phyloP scores from a whole-genome alignment of 2,329 filamentous ascomycete genomes.

The Aspergillus uvarum region DNA sequence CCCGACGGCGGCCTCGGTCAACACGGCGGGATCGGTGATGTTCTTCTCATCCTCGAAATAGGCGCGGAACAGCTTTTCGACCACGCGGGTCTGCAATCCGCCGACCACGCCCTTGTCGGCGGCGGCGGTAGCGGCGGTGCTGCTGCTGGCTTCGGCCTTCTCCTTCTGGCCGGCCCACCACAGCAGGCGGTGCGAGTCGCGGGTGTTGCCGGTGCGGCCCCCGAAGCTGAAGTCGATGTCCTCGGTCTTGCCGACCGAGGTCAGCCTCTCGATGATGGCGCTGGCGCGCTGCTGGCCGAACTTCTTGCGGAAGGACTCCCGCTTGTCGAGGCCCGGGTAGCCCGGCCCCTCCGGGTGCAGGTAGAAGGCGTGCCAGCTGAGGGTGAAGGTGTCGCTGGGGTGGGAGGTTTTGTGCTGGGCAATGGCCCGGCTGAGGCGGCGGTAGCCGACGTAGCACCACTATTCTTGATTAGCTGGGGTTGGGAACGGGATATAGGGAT shows the following conservation, averaged over 20 bases:
- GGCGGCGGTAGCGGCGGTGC: not conserved
- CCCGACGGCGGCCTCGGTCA: slow-evolving; percentile 54
- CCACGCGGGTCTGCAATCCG: slow-evolving; percentile 59
- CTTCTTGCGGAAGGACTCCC: slow-evolving; percentile 59
- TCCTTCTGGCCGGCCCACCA: slow-evolving; percentile 63
- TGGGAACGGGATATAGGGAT: no score
- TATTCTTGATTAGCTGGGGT: slow-evolving; percentile 19
- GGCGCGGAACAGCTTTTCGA: slow-evolving; percentile 62
- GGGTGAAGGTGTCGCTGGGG: slow-evolving; percentile 68
- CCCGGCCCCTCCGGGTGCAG: slow-evolving; percentile 66
- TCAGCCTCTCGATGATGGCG: slow-evolving; percentile 59
- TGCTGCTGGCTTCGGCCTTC: slow-evolving; percentile 7
- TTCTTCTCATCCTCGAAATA: slow-evolving; percentile 67
- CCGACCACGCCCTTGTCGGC: slow-evolving; percentile 35
- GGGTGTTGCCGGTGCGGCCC: slow-evolving; percentile 71
- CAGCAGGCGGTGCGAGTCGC: slow-evolving; percentile 75
- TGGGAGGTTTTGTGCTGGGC: slow-evolving; percentile 62
- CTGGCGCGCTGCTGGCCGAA: slow-evolving; percentile 63
- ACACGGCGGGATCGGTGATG: slow-evolving; percentile 57
- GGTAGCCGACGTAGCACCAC: slow-evolving; percentile 77
- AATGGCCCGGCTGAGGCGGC: slow-evolving; percentile 72
- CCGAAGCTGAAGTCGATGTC: slow-evolving; percentile 73
- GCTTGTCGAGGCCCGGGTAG: slow-evolving; percentile 52
- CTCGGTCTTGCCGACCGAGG: slow-evolving; percentile 58
- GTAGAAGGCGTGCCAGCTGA: slow-evolving; percentile 78